Conservation (phyloP, 768 basidiomycete genomes). For the Candolleomyces efflorescens region DNA sequence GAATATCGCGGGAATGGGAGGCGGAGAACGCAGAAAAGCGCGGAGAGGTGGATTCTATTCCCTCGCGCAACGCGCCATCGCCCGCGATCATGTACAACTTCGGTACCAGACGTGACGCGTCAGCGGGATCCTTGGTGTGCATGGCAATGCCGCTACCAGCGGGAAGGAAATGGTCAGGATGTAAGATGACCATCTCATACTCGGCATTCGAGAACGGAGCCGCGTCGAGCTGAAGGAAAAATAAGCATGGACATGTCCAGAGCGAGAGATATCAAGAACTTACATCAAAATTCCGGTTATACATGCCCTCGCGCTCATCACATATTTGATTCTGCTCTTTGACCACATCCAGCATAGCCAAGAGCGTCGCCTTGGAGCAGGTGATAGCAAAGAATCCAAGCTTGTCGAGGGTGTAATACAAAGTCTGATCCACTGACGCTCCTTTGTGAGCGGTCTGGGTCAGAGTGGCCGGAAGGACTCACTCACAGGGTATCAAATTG, state of each 20-base stretch:
- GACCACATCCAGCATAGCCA: constrained; percentile 6
- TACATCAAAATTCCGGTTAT: constrained; percentile 5
- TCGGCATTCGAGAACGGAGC: constrained; percentile 8
- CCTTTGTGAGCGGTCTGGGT: background rate
- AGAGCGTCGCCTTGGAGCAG: constrained; percentile 10
- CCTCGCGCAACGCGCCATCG: constrained; percentile 4
- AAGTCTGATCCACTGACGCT: constrained; percentile 9
- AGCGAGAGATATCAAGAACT: background rate
- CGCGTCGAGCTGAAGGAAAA: background rate
- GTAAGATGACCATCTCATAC: constrained; percentile 5
- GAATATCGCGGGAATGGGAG: background rate
- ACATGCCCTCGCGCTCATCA: background rate
- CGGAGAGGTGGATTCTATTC: background rate
- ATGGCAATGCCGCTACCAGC: background rate
- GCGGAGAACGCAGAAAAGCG: background rate
- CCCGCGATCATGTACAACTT: background rate
- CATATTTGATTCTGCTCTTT: constrained; percentile 2
- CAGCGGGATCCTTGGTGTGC: background rate
- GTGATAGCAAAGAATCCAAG: constrained; percentile 14
- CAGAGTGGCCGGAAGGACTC: background rate
- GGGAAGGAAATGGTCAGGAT: constrained; percentile 4
- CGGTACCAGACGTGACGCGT: background rate
- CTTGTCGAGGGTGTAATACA: constrained; percentile 10
- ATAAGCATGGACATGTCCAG: background rate
- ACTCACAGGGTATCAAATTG: background rate